Evolutionary conservation across 2,329 filamentous ascomycete genomes (phyloP).

Genomic region (Chaetomium olivaceum): DNA sequence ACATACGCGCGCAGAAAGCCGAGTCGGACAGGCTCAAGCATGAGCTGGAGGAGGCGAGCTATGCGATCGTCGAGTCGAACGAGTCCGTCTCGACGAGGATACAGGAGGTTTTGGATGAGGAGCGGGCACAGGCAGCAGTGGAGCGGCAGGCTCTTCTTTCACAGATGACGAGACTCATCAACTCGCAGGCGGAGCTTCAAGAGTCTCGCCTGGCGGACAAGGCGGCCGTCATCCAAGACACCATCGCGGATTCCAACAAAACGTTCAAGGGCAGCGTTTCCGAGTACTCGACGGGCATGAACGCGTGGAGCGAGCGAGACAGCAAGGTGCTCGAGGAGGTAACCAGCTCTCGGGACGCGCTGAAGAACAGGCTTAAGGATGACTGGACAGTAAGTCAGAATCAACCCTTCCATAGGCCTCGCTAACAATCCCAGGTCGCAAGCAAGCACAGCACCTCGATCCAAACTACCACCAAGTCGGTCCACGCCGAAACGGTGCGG

Average conservation of each 20-base stretch:
- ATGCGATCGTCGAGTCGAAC: slow-evolving; percentile 68
- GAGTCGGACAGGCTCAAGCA: slow-evolving; percentile 73
- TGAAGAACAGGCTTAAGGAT: slow-evolving; percentile 80
- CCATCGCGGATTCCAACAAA: slow-evolving; percentile 64
- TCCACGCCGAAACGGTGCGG: slow-evolving; percentile 85
- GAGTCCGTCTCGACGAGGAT: slow-evolving; percentile 65
- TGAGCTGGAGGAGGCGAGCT: slow-evolving; percentile 70
- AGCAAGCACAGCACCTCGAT: slow-evolving; percentile 82
- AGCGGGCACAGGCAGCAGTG: slow-evolving; percentile 68
- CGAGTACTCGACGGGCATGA: slow-evolving; percentile 70
- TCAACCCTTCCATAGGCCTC: slow-evolving; percentile 45
- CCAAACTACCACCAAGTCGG: slow-evolving; percentile 77
- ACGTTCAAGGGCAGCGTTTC: slow-evolving; percentile 65
- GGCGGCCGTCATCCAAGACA: slow-evolving; percentile 62
- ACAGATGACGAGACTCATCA: slow-evolving; percentile 78
- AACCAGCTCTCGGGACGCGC: slow-evolving; percentile 68
- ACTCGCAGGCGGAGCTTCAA: slow-evolving; percentile 71
- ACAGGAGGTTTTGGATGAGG: slow-evolving; percentile 70
- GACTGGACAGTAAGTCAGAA: slow-evolving; percentile 73
- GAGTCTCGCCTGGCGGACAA: slow-evolving; percentile 68
- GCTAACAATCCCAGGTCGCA: slow-evolving; percentile 54
- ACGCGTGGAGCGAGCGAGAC: slow-evolving; percentile 70
- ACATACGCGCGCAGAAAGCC: slow-evolving; percentile 72
- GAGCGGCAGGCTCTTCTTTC: slow-evolving; percentile 73
- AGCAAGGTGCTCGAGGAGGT: slow-evolving; percentile 69